Evolutionary conservation across 202 grass and related monocot species (phyloP).

Genomic region (Elaeis oleifera): DNA sequence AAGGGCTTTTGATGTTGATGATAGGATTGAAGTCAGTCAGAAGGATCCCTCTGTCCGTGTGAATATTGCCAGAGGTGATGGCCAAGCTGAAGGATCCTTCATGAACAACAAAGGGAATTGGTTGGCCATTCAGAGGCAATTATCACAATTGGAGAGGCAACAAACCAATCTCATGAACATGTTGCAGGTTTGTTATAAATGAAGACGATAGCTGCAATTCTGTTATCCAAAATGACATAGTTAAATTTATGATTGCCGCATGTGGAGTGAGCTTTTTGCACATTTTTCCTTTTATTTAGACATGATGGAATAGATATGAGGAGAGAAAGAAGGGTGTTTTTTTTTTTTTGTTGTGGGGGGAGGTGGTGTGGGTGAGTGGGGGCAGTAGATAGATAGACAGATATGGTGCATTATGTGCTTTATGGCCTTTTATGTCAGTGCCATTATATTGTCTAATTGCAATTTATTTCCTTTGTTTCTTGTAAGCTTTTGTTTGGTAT

Average conservation of each 20-base stretch:
- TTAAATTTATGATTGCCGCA: not conserved
- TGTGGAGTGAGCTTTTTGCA: not conserved
- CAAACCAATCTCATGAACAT: constrained; percentile 95
- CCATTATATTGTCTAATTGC: no score
- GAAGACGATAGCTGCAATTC: not conserved
- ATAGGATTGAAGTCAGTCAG: constrained; percentile 37
- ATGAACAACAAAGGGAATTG: constrained; percentile 82
- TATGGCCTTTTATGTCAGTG: no score
- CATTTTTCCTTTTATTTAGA: not conserved
- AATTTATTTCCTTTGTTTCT: no score
- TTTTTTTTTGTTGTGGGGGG: no score
- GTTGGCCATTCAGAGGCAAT: constrained; percentile 76
- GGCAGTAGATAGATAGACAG: no score
- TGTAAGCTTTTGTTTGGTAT: no score
- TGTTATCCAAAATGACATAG: not conserved
- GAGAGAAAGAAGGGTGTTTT: no score
- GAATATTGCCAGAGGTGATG: constrained; percentile 27
- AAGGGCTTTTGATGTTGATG: constrained; percentile 51
- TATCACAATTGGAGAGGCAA: constrained; percentile 79
- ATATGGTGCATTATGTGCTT: no score
- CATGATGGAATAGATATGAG: not conserved
- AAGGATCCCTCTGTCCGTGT: constrained; percentile 42
- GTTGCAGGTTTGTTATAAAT: constrained; percentile 62
- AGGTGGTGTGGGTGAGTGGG: no score
- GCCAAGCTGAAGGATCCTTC: constrained; percentile 51